These are phyloP conservation scores for Medicago truncatula DNA, from an alignment of 306 rosid species.

Conservation along the genomic window MtrunA17r5.0-ANR NC_053044.1:38697501-38698000, in stretches of 20 bases:
- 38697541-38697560: conserved; percentile 57
- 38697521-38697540: conserved; percentile 61
- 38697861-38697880: background rate
- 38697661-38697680: background rate
- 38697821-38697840: background rate
- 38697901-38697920: background rate
- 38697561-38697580: conserved; percentile 53
- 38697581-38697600: background rate
- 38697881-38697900: background rate
- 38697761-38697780: background rate
- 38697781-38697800: background rate
- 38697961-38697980: too few species aligned
- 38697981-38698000: too few species aligned
- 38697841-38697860: background rate
- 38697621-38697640: background rate
- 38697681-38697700: background rate
- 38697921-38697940: too few species aligned
- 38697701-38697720: background rate
- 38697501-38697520: conserved; percentile 54
- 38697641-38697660: background rate
- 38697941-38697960: too few species aligned
- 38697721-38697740: background rate
- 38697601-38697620: background rate
- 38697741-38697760: too few species aligned
- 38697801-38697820: background rate